Evolutionary conservation across 1,284 basidiomycete genomes (phyloP), one percentile per base, ranked within the genome.

Genomic region (Somion occarium): DNA sequence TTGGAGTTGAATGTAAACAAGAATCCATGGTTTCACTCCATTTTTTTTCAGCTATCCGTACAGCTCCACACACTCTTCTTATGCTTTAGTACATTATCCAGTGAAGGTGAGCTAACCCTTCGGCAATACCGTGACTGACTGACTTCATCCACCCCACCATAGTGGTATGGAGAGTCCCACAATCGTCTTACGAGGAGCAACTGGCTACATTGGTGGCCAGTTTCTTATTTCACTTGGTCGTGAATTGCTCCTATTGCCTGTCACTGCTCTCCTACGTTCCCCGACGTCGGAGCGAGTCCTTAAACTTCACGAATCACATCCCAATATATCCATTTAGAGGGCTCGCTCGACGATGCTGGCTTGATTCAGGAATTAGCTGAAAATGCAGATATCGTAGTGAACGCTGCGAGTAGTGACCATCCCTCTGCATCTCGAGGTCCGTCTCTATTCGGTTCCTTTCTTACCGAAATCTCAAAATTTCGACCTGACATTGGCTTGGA

Each of bases 121-220:
- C n/a, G n/a, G n/a, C n/a, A n/a, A n/a, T n/a, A n/a, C n/a, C n/a
- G n/a, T n/a, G n/a, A n/a, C n/a, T n/a, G n/a, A n/a, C n/a, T n/a
- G n/a, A n/a, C n/a, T n/a, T n/a, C n/a, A n/a, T n/a, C n/a, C n/a
- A n/a, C n/a, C n/a, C n/a, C n/a, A n/a, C n/a, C n/a, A n/a, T n/a
- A n/a, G n/a, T n/a, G n/a, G n/a, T 34, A 34, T 34, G 30, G 30
- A 15, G 7, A 7, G 15, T 34, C 30, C 30, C 7, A 34, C 30
- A 34, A 56, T 73, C 50, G 71, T 75, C 60, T 63, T 74, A 50
- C 59, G 74, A 15, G 73, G 74, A 9, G 72, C 70, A 1, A 73
- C 72, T 4, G 73, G 74, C n/a, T 74, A 66, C 58, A 55, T 74
- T 15, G 73, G 73, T 27, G 68, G 66, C 13, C 67, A 73, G 47